Percentiles rank a stretch among this genome's conserved stretches.
Evolutionary conservation across 441 rosid species (phyloP).

Genomic region (Manihot esculenta): DNA sequence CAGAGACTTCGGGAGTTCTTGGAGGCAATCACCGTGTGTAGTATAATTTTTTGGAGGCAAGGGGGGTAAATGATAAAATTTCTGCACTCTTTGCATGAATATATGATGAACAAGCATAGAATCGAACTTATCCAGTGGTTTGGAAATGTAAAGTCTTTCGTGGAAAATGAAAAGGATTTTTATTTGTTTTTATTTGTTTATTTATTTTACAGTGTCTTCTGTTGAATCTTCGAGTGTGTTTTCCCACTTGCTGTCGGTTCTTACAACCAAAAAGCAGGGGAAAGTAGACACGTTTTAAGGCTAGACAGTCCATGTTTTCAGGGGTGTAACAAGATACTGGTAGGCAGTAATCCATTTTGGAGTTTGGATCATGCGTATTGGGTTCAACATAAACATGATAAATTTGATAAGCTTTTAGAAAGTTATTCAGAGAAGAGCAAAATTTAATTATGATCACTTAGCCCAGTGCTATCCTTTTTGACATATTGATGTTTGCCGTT

Average conservation of each 20-base stretch:
- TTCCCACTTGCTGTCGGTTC: not conserved
- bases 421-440: not conserved
- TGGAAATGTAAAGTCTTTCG: constrained; percentile 45
- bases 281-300: not conserved
- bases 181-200: too few relatives aligned
- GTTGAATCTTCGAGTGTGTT: not conserved
- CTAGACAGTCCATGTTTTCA: not conserved
- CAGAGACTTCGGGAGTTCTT: constrained; percentile 41
- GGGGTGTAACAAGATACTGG: not conserved
- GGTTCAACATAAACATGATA: not conserved
- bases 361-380: not conserved
- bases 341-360: not conserved
- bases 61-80: constrained; percentile 61
- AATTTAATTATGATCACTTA: not conserved
- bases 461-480: not conserved
- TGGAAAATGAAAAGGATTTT: constrained; percentile 35
- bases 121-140: constrained; percentile 70
- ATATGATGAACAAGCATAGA: constrained; percentile 73
- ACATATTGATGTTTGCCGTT: not conserved
- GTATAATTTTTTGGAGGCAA: constrained; percentile 51
- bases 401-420: not conserved
- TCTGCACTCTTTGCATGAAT: constrained; percentile 65
- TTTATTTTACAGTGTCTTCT: not conserved
- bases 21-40: too few relatives aligned
- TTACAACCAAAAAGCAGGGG: not conserved